Evolutionary conservation across 768 basidiomycete genomes (phyloP), one percentile per base, ranked within the genome.

Genomic region (Naganishia vishniacii): DNA sequence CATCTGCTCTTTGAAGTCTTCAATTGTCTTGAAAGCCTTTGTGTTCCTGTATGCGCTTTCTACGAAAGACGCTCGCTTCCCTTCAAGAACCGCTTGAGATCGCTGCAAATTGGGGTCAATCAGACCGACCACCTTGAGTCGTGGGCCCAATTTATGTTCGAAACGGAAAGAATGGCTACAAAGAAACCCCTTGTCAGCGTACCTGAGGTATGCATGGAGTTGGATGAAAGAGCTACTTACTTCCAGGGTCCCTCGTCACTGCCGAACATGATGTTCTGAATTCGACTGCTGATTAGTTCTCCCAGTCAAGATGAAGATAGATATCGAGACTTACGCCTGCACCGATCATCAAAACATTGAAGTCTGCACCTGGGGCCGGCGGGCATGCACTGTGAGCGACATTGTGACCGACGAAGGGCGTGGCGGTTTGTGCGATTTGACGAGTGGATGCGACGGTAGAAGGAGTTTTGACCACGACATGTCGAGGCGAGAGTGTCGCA

Each of bases 231-330:
- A 12, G 2, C 70, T 6, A 59, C 74, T 70, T 62, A 75, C 75
- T 76, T 76, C 75, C 75, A 77, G 44, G 75, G 74, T 46, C 77
- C 75, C 65, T 76, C 75, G 37, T 76, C 76, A n/a, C 72, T 75
- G 85, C 92, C 93, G 75, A 98, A 98, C 91, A 95, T 95, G 80
- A 97, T 93, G 80, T 95, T 94, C 75, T 77, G 23, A 47, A 25
- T 16, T 3, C 37, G 13, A 26, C 28, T 15, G 29, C 31, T 34
- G 23, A 48, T 59, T 26, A 48, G 32, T 34, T 18, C 26, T 41
- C 5, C 9, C n/a, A 1, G 2, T 20, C 23, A 37, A 15, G 20
- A 3, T 23, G 8, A 18, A n/a, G n/a, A 0, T 16, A 18, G 31
- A 5, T 15, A 20, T 7, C 32, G 11, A n/a, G 41, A 72, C 73